Base-by-base conservation (phyloP, 2,329 filamentous ascomycete species). In the Knoxdaviesia capensis region DNA sequence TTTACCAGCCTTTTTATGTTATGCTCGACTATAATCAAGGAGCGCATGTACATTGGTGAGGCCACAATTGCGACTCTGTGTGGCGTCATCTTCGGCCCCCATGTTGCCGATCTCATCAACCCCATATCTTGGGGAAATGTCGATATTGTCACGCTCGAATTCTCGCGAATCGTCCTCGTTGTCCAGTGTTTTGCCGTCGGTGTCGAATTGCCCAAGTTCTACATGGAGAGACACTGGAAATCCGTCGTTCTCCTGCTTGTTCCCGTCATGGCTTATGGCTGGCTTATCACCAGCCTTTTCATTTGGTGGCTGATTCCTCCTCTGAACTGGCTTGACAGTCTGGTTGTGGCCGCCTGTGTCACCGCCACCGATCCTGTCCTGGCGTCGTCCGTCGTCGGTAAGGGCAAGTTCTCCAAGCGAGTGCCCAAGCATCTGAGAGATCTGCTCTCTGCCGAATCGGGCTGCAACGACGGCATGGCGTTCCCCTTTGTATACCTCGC, bases 391-490 rank as follows among this genome's bases (percentile, higher is more conserved):
- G 90, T 98, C 43, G 90, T 98, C 41, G 90, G 90, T 57, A 98
- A 96, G 64, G 90, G 90, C 53, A 98, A 98, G 60, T 98, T 98
- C 53, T 88, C 90, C 34, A 94, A 94, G 63, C 77, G 90, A 48
- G 86, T 98, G 5, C 90, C 90, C 28, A 96, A 94, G 65, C 90
- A 98, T 76, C 65, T 98, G 62, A 74, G 90, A 68, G 90, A 98
- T 61, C 57, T 98, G 41, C 67, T 98, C 8, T 98, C 90, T 5
- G 87, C 87, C 44, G 90, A 98, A 61, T 98, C 90, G 6, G 90
- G 90, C 31, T 98, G 90, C 63, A 98, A 98, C 68, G 90, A 98
- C 58, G 90, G 90, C 61, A 98, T 98, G 90, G 90, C 90, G 1
- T 98, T 98, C 55, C 90, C 90, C 1, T 98, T 98, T 58, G 74